Base-by-base conservation (phyloP, 371 early-diverging fungal species). In the Mortierella polycephala region DNA sequence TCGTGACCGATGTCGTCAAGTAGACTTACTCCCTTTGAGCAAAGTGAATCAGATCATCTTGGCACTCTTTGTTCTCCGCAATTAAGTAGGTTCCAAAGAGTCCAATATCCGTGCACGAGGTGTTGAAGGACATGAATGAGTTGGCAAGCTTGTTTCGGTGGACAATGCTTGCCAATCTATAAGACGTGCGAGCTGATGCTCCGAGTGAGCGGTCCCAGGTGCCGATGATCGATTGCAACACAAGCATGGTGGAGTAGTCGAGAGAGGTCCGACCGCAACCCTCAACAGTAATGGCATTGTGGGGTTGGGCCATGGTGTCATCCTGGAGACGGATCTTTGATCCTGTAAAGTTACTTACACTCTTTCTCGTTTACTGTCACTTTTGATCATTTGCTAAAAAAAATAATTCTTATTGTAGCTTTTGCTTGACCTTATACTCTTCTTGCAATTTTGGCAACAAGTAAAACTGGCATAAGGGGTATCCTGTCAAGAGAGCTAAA, bases 111-210 rank as follows among this genome's bases (percentile, higher is more conserved):
- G 94, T 92, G 91, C 98, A 98, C 11, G 97, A 93, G 37, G 97
- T 96, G 89, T 98, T 96, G 90, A 99, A 99, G 53, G 97, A 91
- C 94, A 94, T 96, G 93, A 96, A 98, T 39, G 96, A 95, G 85
- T 96, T 96, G 82, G 97, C 98, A 40, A 99, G 88, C 75, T 93
- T 86, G 85, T 93, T 82, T 83, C 95, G 87, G 82, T 89, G 81
- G 53, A 97, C 86, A n/a, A 93, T 85, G 67, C 93, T 89, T 49
- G 97, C 94, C 53, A 99, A 87, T 51, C 93, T 88, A 44, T 96
- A 96, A 57, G 91, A 91, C 67, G 94, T 79, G 83, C 96, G 92
- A 63, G 90, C 88, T 46, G 93, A 91, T 37, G 94, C 93, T 40
- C 95, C 96, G 60, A 98, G 84, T 30, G 93, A 89, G 72, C 97